These are phyloP conservation scores for Gossypium herbaceum DNA, from an alignment of 345 rosid genomes.

Conservation along the genomic window DNA sequence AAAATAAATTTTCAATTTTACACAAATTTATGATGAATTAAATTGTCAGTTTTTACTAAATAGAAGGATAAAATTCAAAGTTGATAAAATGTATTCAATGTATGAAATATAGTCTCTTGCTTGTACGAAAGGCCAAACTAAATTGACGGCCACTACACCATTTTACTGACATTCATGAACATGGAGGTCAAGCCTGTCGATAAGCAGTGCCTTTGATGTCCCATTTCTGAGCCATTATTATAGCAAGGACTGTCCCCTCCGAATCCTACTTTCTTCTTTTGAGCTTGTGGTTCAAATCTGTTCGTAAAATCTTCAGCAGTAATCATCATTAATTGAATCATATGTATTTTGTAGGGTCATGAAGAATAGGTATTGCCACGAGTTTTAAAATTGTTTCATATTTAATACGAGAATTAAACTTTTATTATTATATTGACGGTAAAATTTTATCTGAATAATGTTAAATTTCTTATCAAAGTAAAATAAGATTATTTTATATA, in stretches of 20 bases:
- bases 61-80: neutral
- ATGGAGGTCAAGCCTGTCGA: neutral
- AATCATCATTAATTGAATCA: neutral
- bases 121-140: neutral
- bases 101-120: neutral
- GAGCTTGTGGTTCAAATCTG: neutral
- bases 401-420: accelerated
- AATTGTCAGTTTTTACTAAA: too few species aligned
- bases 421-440: too few species aligned
- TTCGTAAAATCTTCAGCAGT: neutral
- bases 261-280: neutral
- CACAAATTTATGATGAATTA: too few species aligned
- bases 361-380: accelerated
- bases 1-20: too few species aligned
- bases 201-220: neutral
- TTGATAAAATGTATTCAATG: neutral
- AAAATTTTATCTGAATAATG: too few species aligned
- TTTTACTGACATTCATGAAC: neutral
- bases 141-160: neutral
- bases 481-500: too few species aligned
- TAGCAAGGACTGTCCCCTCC: neutral
- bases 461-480: too few species aligned
- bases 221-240: neutral
- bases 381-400: accelerated
- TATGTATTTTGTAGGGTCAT: accelerated